phyloP scores from a whole-genome alignment of 345 rosid species.

The Linum usitatissimum region DNA sequence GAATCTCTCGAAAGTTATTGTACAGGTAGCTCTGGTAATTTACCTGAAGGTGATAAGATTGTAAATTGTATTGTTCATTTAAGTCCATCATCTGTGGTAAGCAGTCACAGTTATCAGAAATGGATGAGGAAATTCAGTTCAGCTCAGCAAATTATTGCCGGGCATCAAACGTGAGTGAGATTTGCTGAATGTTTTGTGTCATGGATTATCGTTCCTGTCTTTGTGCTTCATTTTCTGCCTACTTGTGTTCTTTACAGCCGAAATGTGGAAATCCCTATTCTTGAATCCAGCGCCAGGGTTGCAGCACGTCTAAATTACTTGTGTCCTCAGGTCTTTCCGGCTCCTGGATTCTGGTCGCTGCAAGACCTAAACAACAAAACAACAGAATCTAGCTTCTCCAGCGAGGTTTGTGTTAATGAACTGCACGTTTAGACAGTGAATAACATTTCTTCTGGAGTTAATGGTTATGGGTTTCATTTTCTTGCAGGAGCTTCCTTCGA shows the following conservation, averaged over 20 bases:
- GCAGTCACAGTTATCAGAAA: constrained; percentile 43
- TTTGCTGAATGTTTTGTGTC: constrained; percentile 11
- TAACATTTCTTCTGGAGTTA: constrained; percentile 7
- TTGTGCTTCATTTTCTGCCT: background rate
- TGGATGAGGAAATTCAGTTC: constrained; percentile 80
- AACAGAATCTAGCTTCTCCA: constrained; percentile 15
- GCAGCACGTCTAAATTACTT: constrained; percentile 75
- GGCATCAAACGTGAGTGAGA: constrained; percentile 56
- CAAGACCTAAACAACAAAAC: constrained; percentile 21
- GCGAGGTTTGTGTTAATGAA: constrained; percentile 35
- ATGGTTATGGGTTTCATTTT: background rate
- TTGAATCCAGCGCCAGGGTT: constrained; percentile 69
- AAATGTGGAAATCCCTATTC: constrained; percentile 72
- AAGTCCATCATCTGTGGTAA: constrained; percentile 56
- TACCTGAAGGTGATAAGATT: constrained; percentile 26
- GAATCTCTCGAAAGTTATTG: constrained; percentile 43
- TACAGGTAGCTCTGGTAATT: constrained; percentile 23
- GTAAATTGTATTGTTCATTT: constrained; percentile 79
- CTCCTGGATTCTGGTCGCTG: constrained; percentile 70
- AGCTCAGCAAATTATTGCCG: constrained; percentile 78
- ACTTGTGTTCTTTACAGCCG: constrained; percentile 33
- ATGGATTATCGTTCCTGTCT: constrained; percentile 1
- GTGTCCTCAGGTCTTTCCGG: constrained; percentile 93
- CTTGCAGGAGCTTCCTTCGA: constrained; percentile 32
- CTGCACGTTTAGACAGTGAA: background rate